A percentile compares a stretch with the other conserved stretches of the same genome.
Conservation (phyloP, 495 filamentous ascomycete species). For the Penicillium antarcticum region DNA sequence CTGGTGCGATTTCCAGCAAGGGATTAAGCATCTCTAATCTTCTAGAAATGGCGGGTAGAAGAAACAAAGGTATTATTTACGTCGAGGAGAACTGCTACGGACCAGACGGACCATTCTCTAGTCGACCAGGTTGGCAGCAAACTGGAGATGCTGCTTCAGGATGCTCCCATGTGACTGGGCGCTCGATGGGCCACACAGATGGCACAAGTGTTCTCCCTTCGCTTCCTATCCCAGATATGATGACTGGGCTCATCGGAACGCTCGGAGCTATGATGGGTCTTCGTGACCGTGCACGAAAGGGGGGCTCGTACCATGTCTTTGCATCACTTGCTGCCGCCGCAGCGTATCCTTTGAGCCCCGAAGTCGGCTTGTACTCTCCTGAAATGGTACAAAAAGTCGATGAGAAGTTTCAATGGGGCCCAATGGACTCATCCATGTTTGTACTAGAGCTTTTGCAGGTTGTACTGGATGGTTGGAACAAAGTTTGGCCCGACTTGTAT, state of each 20-base stretch:
- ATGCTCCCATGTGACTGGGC: constrained; percentile 16
- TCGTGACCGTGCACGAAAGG: constrained; percentile 19
- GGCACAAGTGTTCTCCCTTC: constrained; percentile 62
- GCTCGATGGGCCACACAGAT: constrained; percentile 57
- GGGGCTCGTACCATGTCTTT: constrained; percentile 26
- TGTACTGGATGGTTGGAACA: too few species aligned
- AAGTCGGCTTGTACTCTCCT: too few species aligned
- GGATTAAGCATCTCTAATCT: constrained; percentile 49
- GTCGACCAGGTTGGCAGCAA: too few species aligned
- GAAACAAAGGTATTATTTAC: constrained; percentile 58
- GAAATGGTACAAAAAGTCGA: too few species aligned
- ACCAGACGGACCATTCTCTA: too few species aligned
- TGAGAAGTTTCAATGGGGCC: too few species aligned
- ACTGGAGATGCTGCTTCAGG: constrained; percentile 40
- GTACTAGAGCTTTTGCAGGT: too few species aligned
- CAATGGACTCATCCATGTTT: too few species aligned
- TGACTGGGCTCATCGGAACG: constrained; percentile 55
- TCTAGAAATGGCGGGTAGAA: constrained; percentile 37
- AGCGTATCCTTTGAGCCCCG: too few species aligned
- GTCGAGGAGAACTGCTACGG: constrained; percentile 66
- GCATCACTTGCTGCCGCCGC: too few species aligned
- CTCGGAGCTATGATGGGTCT: constrained; percentile 50
- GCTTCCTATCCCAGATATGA: constrained; percentile 71
- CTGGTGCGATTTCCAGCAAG: constrained; percentile 36
- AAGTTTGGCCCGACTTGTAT: too few species aligned